Evolutionary conservation across 2,329 filamentous ascomycete species (phyloP).

Genomic region (Apiospora pterosperma): DNA sequence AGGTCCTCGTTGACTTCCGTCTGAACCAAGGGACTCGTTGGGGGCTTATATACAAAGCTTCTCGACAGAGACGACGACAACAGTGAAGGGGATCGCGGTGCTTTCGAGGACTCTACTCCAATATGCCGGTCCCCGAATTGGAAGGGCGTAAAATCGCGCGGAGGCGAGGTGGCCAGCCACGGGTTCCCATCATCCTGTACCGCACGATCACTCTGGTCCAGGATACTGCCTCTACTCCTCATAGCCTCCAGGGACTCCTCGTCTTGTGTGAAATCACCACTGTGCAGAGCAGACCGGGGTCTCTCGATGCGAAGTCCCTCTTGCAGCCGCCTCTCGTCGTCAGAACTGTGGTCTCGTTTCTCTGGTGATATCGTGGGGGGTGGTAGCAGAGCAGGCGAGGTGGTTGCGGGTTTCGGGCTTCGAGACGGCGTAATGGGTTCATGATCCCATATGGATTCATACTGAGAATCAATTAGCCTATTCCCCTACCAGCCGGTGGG

Average conservation of each 20-base stretch:
- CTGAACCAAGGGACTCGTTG: constrained; percentile 89
- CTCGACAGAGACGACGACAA: constrained; percentile 71
- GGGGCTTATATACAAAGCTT: constrained; percentile 80
- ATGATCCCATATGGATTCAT: constrained; percentile 35
- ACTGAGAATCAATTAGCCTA: constrained; percentile 18
- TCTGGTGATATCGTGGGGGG: constrained; percentile 47
- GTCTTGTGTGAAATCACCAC: constrained; percentile 60
- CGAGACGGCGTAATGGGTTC: constrained; percentile 29
- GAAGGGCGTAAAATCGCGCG: constrained; percentile 47
- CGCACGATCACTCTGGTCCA: not conserved
- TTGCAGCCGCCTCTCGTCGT: constrained; percentile 41
- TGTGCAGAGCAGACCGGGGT: constrained; percentile 73
- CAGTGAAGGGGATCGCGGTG: constrained; percentile 44
- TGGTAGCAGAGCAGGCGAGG: constrained; percentile 39
- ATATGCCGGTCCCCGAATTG: constrained; percentile 33
- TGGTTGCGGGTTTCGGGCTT: constrained; percentile 30
- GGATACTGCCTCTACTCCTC: constrained; percentile 12
- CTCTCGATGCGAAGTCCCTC: constrained; percentile 69
- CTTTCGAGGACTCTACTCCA: not conserved
- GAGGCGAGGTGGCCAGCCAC: constrained; percentile 57
- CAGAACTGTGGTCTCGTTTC: constrained; percentile 31
- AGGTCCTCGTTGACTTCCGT: constrained; percentile 81
- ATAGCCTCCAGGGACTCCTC: constrained; percentile 23
- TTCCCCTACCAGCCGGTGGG: not conserved
- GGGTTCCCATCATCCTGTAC: constrained; percentile 14